Conservation (phyloP, 2,329 filamentous ascomycete species). For the Alternaria gaisen region DNA sequence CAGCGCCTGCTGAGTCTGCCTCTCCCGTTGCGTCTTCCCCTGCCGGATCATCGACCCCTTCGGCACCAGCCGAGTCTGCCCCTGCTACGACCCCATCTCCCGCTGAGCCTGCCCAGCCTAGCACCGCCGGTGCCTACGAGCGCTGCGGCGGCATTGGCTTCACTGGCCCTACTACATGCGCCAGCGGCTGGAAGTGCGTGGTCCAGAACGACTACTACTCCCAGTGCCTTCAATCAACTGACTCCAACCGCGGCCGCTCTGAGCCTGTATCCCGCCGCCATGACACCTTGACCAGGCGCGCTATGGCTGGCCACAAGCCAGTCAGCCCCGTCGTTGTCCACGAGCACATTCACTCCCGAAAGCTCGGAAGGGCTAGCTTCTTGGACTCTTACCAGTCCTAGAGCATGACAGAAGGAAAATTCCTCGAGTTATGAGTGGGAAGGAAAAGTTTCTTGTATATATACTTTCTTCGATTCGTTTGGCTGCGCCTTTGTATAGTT, state of each 20-base stretch:
- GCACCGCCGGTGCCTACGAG: conserved; percentile 38
- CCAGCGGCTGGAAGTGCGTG: conserved; percentile 51
- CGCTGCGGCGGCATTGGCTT: conserved; percentile 57
- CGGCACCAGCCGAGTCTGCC: conserved; percentile 9
- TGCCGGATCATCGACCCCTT: background rate
- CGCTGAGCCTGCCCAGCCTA: background rate
- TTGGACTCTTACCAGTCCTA: background rate
- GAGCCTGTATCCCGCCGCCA: background rate
- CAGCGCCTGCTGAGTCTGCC: conserved; percentile 14
- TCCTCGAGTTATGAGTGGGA: background rate
- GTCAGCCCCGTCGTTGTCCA: background rate
- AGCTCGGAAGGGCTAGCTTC: conserved; percentile 2
- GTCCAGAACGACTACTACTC: conserved; percentile 44
- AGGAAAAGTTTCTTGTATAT: conserved; percentile 8
- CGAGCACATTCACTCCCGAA: background rate
- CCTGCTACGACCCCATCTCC: background rate
- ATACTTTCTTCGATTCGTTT: conserved; percentile 2
- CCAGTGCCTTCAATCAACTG: conserved; percentile 5
- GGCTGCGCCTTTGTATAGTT: conserved; percentile 9
- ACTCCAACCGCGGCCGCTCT: conserved; percentile 3
- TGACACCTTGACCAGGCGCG: background rate
- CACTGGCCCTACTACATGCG: conserved; percentile 53
- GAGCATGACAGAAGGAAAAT: too few relatives aligned
- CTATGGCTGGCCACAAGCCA: background rate
- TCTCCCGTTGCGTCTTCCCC: background rate